Conservation (phyloP, 176 grass and related monocot genomes). For the Oryza meridionalis region DNA sequence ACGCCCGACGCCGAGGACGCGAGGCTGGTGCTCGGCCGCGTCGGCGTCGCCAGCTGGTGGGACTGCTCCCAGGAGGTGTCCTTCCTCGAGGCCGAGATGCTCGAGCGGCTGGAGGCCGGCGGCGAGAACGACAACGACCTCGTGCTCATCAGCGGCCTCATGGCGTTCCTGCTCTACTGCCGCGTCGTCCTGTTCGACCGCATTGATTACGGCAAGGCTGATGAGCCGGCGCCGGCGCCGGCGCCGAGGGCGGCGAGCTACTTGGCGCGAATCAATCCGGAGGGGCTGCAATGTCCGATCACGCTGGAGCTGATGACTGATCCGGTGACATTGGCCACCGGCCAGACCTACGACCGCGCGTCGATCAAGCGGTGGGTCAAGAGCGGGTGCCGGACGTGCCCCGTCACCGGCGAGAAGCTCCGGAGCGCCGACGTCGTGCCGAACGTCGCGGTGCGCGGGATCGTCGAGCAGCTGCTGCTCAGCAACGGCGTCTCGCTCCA, state of each 20-base stretch:
- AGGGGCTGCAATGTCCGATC: slow-evolving; percentile 79
- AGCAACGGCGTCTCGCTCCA: slow-evolving; percentile 35
- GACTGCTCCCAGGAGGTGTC: slow-evolving; percentile 60
- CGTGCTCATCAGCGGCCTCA: slow-evolving; percentile 55
- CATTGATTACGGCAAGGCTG: slow-evolving; percentile 23
- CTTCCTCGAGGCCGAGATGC: slow-evolving; percentile 65
- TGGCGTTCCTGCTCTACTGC: slow-evolving; percentile 74
- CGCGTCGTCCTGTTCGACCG: slow-evolving; percentile 58
- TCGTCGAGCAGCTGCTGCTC: slow-evolving; percentile 57
- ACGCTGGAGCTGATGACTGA: slow-evolving; percentile 87
- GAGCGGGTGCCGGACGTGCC: slow-evolving; percentile 61
- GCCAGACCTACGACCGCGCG: slow-evolving; percentile 86
- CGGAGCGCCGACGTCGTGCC: slow-evolving; percentile 57
- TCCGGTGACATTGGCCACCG: slow-evolving; percentile 74
- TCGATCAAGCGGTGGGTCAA: slow-evolving; percentile 81
- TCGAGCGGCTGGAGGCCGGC: slow-evolving; percentile 44
- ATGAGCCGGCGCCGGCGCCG: not conserved
- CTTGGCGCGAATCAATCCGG: slow-evolving; percentile 30
- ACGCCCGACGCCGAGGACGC: slow-evolving; percentile 52
- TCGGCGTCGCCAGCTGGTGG: slow-evolving; percentile 56
- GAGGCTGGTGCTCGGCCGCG: slow-evolving; percentile 43
- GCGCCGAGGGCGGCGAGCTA: not conserved
- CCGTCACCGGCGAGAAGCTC: slow-evolving; percentile 75
- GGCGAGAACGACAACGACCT: slow-evolving; percentile 53
- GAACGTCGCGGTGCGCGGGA: slow-evolving; percentile 49